These are phyloP conservation scores for Lindgomyces ingoldianus DNA, from an alignment of 495 filamentous ascomycete species.

Conservation along the genomic window DNA sequence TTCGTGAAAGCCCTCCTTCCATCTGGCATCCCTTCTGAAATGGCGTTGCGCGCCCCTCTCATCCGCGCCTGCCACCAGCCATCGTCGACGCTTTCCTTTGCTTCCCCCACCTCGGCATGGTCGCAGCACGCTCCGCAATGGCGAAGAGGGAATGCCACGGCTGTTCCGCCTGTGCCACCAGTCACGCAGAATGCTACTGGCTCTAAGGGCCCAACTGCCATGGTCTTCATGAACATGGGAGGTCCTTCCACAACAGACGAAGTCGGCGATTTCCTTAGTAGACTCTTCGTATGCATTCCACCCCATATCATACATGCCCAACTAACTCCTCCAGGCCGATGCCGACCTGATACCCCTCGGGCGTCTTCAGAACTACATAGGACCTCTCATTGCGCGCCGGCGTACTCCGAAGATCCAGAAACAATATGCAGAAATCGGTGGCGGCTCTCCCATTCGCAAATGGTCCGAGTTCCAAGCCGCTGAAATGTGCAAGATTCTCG, in stretches of 20 bases:
- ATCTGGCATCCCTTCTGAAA: background rate
- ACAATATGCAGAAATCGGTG: constrained; percentile 94
- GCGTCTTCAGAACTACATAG: constrained; percentile 85
- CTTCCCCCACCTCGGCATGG: background rate
- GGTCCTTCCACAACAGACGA: constrained; percentile 86
- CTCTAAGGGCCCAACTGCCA: constrained; percentile 77
- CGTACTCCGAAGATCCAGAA: constrained; percentile 93
- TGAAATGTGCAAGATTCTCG: constrained; percentile 95
- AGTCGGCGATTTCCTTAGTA: constrained; percentile 88
- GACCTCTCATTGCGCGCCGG: constrained; percentile 78
- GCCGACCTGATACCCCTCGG: constrained; percentile 96
- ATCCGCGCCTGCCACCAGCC: constrained; percentile 10
- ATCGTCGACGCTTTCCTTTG: constrained; percentile 4
- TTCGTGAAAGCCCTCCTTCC: background rate
- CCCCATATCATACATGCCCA: constrained; percentile 13
- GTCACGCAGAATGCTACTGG: constrained; percentile 68
- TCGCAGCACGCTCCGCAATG: constrained; percentile 46
- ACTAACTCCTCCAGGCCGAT: constrained; percentile 64
- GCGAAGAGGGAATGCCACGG: constrained; percentile 50
- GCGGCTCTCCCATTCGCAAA: constrained; percentile 93
- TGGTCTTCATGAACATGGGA: constrained; percentile 99
- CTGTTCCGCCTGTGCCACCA: constrained; percentile 67
- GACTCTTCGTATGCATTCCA: constrained; percentile 72
- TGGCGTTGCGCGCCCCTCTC: constrained; percentile 27
- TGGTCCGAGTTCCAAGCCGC: constrained; percentile 93